These are phyloP conservation scores for Cryptococcus neoformans DNA, from an alignment of 1,284 basidiomycete genomes.

Conservation along the genomic window DNA sequence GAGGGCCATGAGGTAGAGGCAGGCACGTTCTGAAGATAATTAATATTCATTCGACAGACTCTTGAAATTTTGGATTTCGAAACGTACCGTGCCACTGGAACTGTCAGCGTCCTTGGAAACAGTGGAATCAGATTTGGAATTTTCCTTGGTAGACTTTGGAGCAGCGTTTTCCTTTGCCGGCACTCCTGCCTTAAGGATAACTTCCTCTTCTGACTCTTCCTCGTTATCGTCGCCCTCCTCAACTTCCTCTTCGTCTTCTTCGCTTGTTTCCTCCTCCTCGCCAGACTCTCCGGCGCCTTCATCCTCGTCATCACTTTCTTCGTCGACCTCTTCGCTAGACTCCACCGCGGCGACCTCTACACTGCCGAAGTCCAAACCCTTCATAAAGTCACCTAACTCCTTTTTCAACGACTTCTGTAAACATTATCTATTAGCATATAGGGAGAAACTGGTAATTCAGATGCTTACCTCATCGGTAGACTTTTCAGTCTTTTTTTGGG, in stretches of 20 bases:
- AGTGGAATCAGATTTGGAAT: constrained; percentile 4
- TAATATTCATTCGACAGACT: not conserved
- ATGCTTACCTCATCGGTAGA: constrained; percentile 36
- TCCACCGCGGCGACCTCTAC: constrained; percentile 19
- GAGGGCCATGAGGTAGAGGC: constrained; percentile 28
- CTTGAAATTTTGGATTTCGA: not conserved
- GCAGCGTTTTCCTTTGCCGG: constrained; percentile 1
- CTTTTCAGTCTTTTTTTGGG: constrained; percentile 9
- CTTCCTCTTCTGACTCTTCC: constrained; percentile 42
- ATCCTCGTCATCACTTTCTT: constrained; percentile 24
- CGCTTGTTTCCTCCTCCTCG: constrained; percentile 38
- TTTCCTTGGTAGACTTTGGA: not conserved
- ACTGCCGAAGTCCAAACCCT: constrained; percentile 52
- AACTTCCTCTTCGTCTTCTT: constrained; percentile 29
- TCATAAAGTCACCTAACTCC: constrained; percentile 61
- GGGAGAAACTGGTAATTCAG: not conserved
- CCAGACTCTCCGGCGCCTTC: constrained; percentile 39
- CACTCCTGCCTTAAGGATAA: constrained; percentile 15
- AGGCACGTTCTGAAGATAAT: constrained; percentile 24
- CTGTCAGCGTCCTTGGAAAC: constrained; percentile 15
- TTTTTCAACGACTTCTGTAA: constrained; percentile 54
- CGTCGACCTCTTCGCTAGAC: constrained; percentile 24
- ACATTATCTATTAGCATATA: constrained; percentile 31
- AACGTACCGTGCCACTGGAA: constrained; percentile 25
- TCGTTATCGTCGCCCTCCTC: constrained; percentile 32